Evolutionary conservation across 805 yeast species (phyloP).

Genomic region (Lachancea quebecensis): DNA sequence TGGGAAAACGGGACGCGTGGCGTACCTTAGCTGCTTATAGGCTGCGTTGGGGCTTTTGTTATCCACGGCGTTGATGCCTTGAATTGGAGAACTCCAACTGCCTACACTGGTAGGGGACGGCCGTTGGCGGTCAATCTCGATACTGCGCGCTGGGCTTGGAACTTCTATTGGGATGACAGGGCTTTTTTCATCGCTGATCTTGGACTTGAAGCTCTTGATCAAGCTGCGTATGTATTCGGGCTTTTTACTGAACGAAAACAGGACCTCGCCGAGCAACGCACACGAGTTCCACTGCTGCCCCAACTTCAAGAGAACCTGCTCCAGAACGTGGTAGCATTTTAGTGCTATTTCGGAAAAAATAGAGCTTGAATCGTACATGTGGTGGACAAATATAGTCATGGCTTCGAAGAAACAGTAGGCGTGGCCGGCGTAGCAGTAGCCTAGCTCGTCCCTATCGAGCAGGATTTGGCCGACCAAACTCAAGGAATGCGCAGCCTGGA

Average conservation of each 20-base stretch:
- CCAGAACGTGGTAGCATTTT: constrained; percentile 6
- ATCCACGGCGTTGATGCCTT: background rate
- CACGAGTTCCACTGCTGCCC: constrained; percentile 7
- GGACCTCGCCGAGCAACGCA: constrained; percentile 4
- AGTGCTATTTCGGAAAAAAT: constrained; percentile 1
- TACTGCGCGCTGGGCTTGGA: constrained; percentile 1
- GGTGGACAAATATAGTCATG: constrained; percentile 6
- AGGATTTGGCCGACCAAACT: constrained; percentile 7
- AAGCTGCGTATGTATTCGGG: constrained; percentile 5
- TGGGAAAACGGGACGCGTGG: background rate
- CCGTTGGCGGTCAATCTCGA: background rate
- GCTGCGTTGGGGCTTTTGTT: background rate
- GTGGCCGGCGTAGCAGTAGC: constrained; percentile 5
- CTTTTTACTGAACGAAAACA: constrained; percentile 4
- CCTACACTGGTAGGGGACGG: background rate
- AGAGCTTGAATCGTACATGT: constrained; percentile 7
- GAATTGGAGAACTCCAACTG: constrained; percentile 1
- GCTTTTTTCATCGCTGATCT: background rate
- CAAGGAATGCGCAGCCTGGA: constrained; percentile 7
- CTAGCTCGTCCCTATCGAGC: constrained; percentile 2
- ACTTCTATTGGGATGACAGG: constrained; percentile 6
- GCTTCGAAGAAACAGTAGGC: constrained; percentile 8
- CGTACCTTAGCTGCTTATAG: background rate
- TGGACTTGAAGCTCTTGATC: constrained; percentile 3
- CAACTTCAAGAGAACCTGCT: constrained; percentile 1